Base-by-base conservation (phyloP, 805 yeast species). In the Ogataea ramenticola region DNA sequence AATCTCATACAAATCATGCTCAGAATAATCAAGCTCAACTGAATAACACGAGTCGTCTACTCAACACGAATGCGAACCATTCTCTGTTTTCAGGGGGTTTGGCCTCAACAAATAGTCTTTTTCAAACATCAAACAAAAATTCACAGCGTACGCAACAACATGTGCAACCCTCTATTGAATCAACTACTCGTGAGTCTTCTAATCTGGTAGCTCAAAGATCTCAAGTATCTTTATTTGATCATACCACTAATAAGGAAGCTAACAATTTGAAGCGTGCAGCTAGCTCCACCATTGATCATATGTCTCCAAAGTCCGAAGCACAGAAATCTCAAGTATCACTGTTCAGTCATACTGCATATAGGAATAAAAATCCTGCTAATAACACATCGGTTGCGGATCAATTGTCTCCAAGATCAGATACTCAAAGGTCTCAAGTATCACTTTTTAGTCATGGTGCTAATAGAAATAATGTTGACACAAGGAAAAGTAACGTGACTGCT, bases 211-310 rank as follows among this genome's bases (percentile, higher is more conserved):
- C 59, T 2, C 58, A 50, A 36, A 44, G 47, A 30, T 50, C 57
- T 1, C 62, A 57, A 43, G 53, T 50, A 9, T 60, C 64, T n/a
- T 42, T 60, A 24, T 60, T 60, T 43, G 58, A 53, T 32, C 35
- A 32, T 17, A 24, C 27, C 27, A 10, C 27, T 24, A 6, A 24
- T 24, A 24, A 24, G n/a, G n/a, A n/a, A 24, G 27, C 10, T 10
- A 24, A 24, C 27, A 24, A 24, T 7, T 10, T 10, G 10, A 24
- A 24, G n/a, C n/a, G n/a, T n/a, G n/a, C n/a, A 24, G 27, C 6
- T 6, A 24, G 10, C 10, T 24, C 27, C 27, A 24, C 27, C 10
- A 14, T 15, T 6, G 16, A 30, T 5, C 15, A 30, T 32, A 16
- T 32, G 7, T 32, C 35, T 11, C 56, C 55, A 11, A 46, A 47